These are phyloP conservation scores for Cystoderma amianthinum DNA, from an alignment of 768 basidiomycete species.

Conservation along the genomic window DNA sequence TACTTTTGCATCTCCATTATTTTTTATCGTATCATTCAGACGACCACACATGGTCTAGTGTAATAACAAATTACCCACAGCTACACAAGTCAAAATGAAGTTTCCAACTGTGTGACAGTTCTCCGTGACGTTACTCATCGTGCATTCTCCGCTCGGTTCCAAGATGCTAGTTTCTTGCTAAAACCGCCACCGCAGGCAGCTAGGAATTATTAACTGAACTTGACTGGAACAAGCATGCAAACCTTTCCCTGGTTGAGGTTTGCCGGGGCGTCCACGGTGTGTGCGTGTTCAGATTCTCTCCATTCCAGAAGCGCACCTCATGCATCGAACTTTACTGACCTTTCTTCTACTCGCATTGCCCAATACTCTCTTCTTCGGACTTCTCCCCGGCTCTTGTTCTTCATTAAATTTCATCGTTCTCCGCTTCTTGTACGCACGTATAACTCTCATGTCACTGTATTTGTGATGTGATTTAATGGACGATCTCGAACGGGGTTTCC, in stretches of 20 bases:
- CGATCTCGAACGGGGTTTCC: slow-evolving; percentile 3
- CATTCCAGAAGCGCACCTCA: slow-evolving; percentile 1
- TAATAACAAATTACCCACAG: too few relatives aligned
- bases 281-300: slow-evolving; percentile 29
- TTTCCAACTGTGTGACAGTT: background rate
- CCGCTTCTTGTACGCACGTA: background rate
- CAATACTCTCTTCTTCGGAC: slow-evolving; percentile 1
- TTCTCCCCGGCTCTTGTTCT: slow-evolving; percentile 1
- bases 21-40: too few relatives aligned
- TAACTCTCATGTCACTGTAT: background rate
- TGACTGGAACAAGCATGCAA: too few relatives aligned
- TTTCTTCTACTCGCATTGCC: background rate
- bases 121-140: slow-evolving; percentile 7
- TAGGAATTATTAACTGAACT: too few relatives aligned
- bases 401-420: background rate
- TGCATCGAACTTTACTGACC: background rate
- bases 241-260: slow-evolving; percentile 56
- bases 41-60: too few relatives aligned
- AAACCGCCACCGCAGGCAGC: background rate
- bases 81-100: background rate
- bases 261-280: slow-evolving; percentile 32
- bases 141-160: slow-evolving; percentile 3
- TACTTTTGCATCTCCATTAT: background rate
- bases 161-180: background rate
- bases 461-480: too few relatives aligned